phyloP scores from a whole-genome alignment of 495 filamentous ascomycete species.

The Astrothelium subdiscretum region DNA sequence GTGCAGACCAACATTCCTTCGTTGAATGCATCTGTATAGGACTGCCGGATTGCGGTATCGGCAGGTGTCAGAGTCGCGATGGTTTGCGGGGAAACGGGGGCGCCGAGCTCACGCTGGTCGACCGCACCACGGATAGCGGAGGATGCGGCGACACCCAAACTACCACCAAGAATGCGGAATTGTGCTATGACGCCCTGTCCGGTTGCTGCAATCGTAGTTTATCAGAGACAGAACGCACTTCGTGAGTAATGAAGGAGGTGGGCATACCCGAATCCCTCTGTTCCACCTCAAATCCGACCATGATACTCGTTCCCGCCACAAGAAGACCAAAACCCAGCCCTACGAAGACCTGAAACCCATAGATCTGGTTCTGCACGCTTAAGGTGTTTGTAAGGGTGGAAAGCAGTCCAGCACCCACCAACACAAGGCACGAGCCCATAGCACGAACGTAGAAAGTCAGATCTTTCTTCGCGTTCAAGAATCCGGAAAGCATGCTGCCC shows the following conservation, averaged over 20 bases:
- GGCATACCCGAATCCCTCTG: background rate
- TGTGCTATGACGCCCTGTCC: slow-evolving; percentile 1
- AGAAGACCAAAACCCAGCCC: slow-evolving; percentile 3
- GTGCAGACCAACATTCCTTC: background rate
- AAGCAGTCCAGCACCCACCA: slow-evolving; percentile 6
- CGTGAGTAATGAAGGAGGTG: background rate
- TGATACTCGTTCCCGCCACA: background rate
- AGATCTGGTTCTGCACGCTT: background rate
- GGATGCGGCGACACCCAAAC: slow-evolving; percentile 1
- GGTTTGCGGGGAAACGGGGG: background rate
- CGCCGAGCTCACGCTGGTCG: background rate
- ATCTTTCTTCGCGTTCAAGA: slow-evolving; percentile 1
- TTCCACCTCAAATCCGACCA: background rate
- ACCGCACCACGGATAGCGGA: background rate
- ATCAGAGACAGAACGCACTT: background rate
- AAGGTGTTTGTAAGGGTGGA: background rate
- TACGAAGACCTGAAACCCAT: slow-evolving; percentile 3
- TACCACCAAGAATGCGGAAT: background rate
- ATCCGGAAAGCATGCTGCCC: slow-evolving; percentile 1
- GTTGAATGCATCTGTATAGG: background rate
- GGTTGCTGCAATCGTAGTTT: background rate
- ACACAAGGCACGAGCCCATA: background rate
- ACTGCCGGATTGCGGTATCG: background rate
- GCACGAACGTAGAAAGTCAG: background rate
- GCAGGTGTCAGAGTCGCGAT: background rate